Conservation (phyloP, 768 basidiomycete genomes). For the Termitomyces bulborhizus region DNA sequence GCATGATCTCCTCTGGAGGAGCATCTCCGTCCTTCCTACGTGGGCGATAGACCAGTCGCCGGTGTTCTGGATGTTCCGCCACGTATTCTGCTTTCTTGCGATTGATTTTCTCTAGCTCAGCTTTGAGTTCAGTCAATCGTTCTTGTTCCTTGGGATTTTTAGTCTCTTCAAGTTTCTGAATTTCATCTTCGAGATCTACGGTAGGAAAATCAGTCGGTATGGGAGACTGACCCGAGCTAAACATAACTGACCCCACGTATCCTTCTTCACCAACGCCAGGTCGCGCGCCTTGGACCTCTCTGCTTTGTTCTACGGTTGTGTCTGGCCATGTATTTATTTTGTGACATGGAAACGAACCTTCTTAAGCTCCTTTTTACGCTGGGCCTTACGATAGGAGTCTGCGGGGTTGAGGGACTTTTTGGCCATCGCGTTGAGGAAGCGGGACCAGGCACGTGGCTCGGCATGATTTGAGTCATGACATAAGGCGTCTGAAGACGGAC, state of each 20-base stretch:
- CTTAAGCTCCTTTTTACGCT: constrained; percentile 91
- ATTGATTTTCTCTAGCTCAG: constrained; percentile 74
- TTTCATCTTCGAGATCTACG: constrained; percentile 77
- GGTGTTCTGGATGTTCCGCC: constrained; percentile 88
- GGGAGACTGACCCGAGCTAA: neutral
- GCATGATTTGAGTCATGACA: constrained; percentile 32
- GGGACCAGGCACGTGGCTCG: constrained; percentile 28
- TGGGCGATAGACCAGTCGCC: constrained; percentile 71
- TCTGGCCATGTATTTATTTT: constrained; percentile 10
- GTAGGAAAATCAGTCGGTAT: neutral
- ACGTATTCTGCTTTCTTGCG: constrained; percentile 91
- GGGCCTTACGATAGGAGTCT: constrained; percentile 93
- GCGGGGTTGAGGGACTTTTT: constrained; percentile 91
- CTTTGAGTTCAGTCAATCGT: constrained; percentile 66
- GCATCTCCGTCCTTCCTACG: constrained; percentile 42
- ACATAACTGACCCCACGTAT: constrained; percentile 62
- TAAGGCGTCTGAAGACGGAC: constrained; percentile 9
- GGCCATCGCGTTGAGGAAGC: constrained; percentile 44
- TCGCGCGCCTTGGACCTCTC: constrained; percentile 77
- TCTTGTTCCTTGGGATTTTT: constrained; percentile 44
- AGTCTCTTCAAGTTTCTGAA: constrained; percentile 55
- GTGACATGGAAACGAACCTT: constrained; percentile 51
- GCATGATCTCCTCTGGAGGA: constrained; percentile 29
- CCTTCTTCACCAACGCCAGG: constrained; percentile 90
- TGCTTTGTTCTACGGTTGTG: constrained; percentile 82